Evolutionary conservation across 1,139 yeast species (phyloP).

Genomic region (Wickerhamiella pararugosa): DNA sequence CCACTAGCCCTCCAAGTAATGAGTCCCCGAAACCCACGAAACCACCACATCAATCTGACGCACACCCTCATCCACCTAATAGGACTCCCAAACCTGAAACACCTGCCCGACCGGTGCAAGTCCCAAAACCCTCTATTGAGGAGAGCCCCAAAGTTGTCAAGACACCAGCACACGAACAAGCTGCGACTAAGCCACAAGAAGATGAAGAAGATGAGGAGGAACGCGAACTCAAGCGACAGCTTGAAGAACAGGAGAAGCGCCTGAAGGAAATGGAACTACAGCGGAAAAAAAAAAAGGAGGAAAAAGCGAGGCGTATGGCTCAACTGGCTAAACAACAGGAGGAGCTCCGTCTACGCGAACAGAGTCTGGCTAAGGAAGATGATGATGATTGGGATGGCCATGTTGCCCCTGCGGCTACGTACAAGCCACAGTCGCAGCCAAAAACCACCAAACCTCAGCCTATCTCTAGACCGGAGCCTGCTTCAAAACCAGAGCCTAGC

Average conservation of each 20-base stretch:
- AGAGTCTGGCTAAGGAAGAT: slow-evolving; percentile 16
- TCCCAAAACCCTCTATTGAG: background rate
- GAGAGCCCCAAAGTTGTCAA: slow-evolving; percentile 9
- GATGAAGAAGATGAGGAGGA: slow-evolving; percentile 18
- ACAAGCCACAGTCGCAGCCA: background rate
- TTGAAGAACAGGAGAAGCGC: slow-evolving; percentile 14
- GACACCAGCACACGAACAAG: background rate
- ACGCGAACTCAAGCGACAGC: slow-evolving; percentile 10
- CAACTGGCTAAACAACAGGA: slow-evolving; percentile 50
- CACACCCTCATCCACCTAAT: background rate
- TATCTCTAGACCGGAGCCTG: too few species aligned
- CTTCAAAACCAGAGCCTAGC: too few species aligned
- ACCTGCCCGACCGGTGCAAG: background rate
- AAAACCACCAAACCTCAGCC: background rate
- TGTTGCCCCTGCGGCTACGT: slow-evolving; percentile 9
- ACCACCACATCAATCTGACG: too few species aligned
- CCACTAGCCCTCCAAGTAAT: too few species aligned
- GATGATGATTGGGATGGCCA: slow-evolving; percentile 15
- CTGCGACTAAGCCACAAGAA: background rate
- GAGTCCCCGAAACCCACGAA: too few species aligned
- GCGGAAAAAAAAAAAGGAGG: slow-evolving; percentile 26
- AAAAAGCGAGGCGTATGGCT: slow-evolving; percentile 48
- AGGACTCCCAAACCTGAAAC: background rate
- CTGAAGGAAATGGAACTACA: slow-evolving; percentile 18
- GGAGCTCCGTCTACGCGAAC: slow-evolving; percentile 31